Evolutionary conservation across 2,329 filamentous ascomycete species (phyloP), one percentile per base, ranked within the genome.

Genomic region (Colletotrichum trifolii): DNA sequence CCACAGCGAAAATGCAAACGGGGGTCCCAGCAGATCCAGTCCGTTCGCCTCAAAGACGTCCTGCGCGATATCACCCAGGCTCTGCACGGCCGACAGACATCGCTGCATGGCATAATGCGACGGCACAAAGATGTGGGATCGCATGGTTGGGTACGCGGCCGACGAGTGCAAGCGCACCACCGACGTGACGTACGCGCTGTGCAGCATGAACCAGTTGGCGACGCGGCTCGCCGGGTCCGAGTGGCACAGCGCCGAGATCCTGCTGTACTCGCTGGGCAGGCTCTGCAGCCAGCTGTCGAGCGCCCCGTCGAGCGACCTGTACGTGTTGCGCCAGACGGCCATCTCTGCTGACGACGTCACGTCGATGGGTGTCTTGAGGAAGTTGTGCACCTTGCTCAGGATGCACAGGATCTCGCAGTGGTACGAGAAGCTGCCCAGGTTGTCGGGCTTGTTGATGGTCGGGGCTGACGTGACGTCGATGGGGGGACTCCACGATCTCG

Each of bases 191-290:
- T 81, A 82, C 8, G 79, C 79, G 67, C 79, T 80, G 34, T 82
- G 79, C 8, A 82, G 71, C 77, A 81, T 79, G 63, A 81, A 81
- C 79, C 79, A 81, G 66, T 81, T 81, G n/a, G 79, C 79, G 2
- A 81, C 79, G 2, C 79, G 76, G 55, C 79, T 81, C 2, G 79
- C 79, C 3, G 79, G 79, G 15, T 81, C 79, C 6, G 79, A 81
- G 68, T 82, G 79, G 43, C 79, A 82, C 10, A 82, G 71, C 2
- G 79, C 78, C 8, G 78, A 81, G 33, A 82, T 81, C n/a, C 77
- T 77, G 72, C 78, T 77, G 61, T 82, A 82, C 56, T 82, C 79
- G 66, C 78, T 79, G 2, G 79, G 79, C 11, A 82, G 69, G 42
- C 76, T 78, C 54, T 80, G 77, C 13, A 82, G 66, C 79, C 79